phyloP scores from a whole-genome alignment of 2,329 filamentous ascomycete species.

The Gaeumannomyces sp. region DNA sequence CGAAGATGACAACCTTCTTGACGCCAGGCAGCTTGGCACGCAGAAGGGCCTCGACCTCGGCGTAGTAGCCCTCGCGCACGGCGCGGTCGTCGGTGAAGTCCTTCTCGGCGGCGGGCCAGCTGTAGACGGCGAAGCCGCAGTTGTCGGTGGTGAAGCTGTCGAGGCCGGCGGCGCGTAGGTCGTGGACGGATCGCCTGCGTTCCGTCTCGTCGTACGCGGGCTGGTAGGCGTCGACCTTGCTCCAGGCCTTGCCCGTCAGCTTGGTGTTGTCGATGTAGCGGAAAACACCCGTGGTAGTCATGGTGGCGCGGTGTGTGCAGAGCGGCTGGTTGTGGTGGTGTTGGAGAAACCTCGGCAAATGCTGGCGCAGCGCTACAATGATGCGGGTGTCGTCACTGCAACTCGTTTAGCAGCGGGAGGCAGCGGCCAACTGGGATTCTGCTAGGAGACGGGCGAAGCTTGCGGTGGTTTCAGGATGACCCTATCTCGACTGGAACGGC shows the following conservation, averaged over 20 bases:
- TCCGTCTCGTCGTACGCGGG: constrained; percentile 44
- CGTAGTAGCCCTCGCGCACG: constrained; percentile 53
- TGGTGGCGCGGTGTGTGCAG: constrained; percentile 2
- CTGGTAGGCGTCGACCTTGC: constrained; percentile 56
- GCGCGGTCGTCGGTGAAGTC: constrained; percentile 48
- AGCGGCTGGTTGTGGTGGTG: background rate
- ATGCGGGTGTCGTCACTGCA: background rate
- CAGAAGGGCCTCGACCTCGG: constrained; percentile 53
- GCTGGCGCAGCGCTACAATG: background rate
- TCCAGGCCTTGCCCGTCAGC: constrained; percentile 48
- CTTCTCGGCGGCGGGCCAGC: constrained; percentile 45
- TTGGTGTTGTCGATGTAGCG: constrained; percentile 51
- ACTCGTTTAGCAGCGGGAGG: no score
- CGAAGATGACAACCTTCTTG: constrained; percentile 61
- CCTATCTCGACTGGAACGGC: no score
- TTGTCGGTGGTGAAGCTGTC: constrained; percentile 50
- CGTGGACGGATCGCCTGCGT: constrained; percentile 41
- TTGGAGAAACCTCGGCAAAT: background rate
- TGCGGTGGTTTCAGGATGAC: no score
- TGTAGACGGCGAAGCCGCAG: constrained; percentile 51
- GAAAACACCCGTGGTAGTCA: constrained; percentile 33
- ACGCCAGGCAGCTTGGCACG: constrained; percentile 46
- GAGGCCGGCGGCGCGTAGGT: constrained; percentile 47
- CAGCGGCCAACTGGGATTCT: no score
- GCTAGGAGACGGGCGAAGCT: background rate